phyloP scores from a whole-genome alignment of 345 rosid species.

The Cardamine chenopodiifolia region DNA sequence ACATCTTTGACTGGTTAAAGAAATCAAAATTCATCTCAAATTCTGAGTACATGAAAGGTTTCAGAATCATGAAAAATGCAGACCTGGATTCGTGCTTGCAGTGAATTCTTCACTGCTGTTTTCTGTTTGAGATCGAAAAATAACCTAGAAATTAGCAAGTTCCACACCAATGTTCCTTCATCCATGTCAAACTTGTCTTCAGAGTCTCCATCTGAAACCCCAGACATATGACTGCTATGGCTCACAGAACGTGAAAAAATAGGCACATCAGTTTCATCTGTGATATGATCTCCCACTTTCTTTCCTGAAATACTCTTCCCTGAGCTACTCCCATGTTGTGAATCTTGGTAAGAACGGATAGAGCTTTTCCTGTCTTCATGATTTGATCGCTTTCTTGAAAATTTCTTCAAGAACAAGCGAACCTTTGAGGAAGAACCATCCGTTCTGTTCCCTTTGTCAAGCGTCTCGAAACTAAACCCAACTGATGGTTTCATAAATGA shows the following conservation, averaged over 20 bases:
- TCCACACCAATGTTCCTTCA: constrained; percentile 89
- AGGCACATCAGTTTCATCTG: constrained; percentile 49
- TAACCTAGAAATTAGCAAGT: constrained; percentile 80
- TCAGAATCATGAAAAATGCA: constrained; percentile 34
- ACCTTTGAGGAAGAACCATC: constrained; percentile 80
- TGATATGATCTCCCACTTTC: constrained; percentile 38
- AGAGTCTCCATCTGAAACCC: constrained; percentile 59
- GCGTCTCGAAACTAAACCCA: constrained; percentile 53
- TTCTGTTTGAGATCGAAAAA: constrained; percentile 79
- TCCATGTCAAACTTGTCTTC: constrained; percentile 70
- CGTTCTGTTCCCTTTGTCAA: constrained; percentile 52
- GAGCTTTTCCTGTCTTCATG: constrained; percentile 59
- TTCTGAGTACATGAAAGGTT: neutral
- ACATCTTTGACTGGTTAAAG: constrained; percentile 1
- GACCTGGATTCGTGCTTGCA: constrained; percentile 81
- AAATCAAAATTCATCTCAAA: constrained; percentile 9
- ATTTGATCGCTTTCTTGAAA: constrained; percentile 50
- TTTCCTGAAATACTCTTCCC: constrained; percentile 42
- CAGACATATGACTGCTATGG: constrained; percentile 50
- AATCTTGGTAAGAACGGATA: constrained; percentile 48
- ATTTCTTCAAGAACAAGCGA: constrained; percentile 63
- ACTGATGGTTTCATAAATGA: constrained; percentile 68
- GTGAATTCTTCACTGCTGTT: constrained; percentile 47
- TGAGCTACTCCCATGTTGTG: constrained; percentile 42
- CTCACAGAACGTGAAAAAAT: constrained; percentile 51